Base-by-base conservation (phyloP, 805 yeast genomes). In the Cyberlindnera mississippiensis region DNA sequence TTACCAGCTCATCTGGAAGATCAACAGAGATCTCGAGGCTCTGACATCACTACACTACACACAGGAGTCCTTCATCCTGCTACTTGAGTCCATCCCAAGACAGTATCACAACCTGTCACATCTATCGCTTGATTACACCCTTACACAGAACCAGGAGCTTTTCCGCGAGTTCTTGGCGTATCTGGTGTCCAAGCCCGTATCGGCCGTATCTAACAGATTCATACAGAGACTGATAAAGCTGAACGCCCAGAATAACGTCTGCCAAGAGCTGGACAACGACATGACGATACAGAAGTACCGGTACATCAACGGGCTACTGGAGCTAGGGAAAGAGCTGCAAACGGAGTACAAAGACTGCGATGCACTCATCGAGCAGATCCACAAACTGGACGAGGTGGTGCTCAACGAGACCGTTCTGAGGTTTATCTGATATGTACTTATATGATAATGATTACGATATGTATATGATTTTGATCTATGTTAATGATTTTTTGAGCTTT, bases 311-410 rank as follows among this genome's bases (percentile, higher is more conserved):
- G 52, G 49, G 1, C 27, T 49, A 1, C 16, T 28, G 19, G 49
- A 42, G 15, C 33, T 49, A 11, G 35, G 30, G 3, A 44, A 40
- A 12, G 35, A 33, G 4, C 18, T 51, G 29, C 20, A 38, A 14
- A 10, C 10, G 24, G 45, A 44, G 17, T 41, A 36, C 18, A 14
- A 38, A 4, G 50, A 42, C 24, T 6, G 18, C 14, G 27, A 26
- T 12, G 38, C 28, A 1, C 28, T 50, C 33, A 24, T 44, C 4
- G 13, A 20, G 15, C 22, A 34, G n/a, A 30, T 45, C 2, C 46
- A 48, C 19, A 41, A 41, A 56, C 42, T 77, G 79, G 82, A 48
- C 16, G 51, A 42, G 4, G 43, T 33, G 3, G 39, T 47, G 13
- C 24, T 35, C 12, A 35, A 38, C 31, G 51, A 48, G 37, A 42